These are phyloP conservation scores for Azolla pinnata DNA, from an alignment of 75 land plant genomes.

Conservation along the genomic window DNA sequence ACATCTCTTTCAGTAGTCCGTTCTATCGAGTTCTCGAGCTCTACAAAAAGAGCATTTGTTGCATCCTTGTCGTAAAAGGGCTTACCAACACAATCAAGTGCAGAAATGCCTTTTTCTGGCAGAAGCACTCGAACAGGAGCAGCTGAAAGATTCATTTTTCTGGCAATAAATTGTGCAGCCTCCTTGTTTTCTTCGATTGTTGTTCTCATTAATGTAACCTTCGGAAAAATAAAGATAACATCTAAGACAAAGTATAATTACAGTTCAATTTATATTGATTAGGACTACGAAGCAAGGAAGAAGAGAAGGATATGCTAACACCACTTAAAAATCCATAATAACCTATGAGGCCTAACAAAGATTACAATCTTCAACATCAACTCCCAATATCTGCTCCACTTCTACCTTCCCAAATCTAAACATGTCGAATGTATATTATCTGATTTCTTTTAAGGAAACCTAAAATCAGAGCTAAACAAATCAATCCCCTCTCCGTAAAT, in stretches of 20 bases:
- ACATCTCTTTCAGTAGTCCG: slow-evolving; percentile 64
- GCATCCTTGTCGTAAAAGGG: slow-evolving; percentile 85
- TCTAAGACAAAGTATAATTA: background rate
- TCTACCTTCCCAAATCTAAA: no score
- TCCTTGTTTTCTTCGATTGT: slow-evolving; percentile 73
- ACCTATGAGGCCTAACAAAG: no score
- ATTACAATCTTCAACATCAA: no score
- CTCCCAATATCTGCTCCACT: no score
- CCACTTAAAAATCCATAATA: no score
- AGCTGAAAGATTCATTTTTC: slow-evolving; percentile 59
- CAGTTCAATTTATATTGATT: background rate
- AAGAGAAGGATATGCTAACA: no score
- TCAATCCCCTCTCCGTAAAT: no score
- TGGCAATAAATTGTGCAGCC: slow-evolving; percentile 72
- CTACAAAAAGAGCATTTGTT: slow-evolving; percentile 53
- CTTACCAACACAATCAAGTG: slow-evolving; percentile 71
- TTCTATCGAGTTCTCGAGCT: slow-evolving; percentile 50
- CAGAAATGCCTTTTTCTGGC: slow-evolving; percentile 88
- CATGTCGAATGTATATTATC: no score
- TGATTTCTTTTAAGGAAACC: no score
- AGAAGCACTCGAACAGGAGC: slow-evolving; percentile 60
- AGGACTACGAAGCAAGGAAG: no score
- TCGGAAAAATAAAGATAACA: slow-evolving; percentile 2
- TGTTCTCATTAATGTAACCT: slow-evolving; percentile 94
- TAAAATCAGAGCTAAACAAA: no score